A percentile compares a stretch with the other conserved stretches of the same genome.
Conservation (phyloP, 2,329 filamentous ascomycete species). For the Exophiala mesophila region DNA sequence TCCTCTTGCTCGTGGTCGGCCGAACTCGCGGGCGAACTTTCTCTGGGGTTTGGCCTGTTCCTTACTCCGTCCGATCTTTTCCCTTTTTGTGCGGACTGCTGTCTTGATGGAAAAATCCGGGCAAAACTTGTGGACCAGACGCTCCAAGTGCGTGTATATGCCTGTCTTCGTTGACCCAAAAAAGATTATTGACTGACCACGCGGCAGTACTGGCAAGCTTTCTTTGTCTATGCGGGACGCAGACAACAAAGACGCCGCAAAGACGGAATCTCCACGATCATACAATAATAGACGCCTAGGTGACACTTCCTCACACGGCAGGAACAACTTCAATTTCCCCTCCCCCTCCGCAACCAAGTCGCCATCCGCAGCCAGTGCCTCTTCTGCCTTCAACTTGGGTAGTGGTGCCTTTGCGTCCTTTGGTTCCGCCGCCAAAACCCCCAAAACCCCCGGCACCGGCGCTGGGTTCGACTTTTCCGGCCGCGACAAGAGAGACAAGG, state of each 20-base stretch:
- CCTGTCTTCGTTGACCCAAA: neutral
- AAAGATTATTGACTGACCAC: slow-evolving; percentile 26
- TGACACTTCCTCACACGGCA: slow-evolving; percentile 65
- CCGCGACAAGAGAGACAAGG: slow-evolving; percentile 62
- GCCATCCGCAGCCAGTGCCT: slow-evolving; percentile 68
- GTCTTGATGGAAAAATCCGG: slow-evolving; percentile 45
- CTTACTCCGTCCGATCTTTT: neutral
- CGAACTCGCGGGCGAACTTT: too few relatives aligned
- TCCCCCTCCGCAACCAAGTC: slow-evolving; percentile 67
- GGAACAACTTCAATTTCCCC: slow-evolving; percentile 73
- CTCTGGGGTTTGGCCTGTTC: neutral
- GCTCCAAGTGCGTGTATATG: slow-evolving; percentile 40
- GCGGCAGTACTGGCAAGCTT: slow-evolving; percentile 73
- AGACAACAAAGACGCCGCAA: slow-evolving; percentile 51
- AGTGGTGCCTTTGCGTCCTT: slow-evolving; percentile 97
- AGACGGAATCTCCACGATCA: slow-evolving; percentile 56
- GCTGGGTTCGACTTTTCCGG: slow-evolving; percentile 73
- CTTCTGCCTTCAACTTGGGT: slow-evolving; percentile 87
- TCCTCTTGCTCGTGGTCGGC: too few relatives aligned
- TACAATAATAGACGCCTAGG: slow-evolving; percentile 70
- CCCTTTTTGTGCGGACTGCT: slow-evolving; percentile 5
- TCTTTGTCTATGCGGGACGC: slow-evolving; percentile 71
- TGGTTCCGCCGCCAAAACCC: slow-evolving; percentile 74
- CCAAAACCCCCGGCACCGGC: slow-evolving; percentile 65
- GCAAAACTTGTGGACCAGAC: slow-evolving; percentile 44